phyloP scores from a whole-genome alignment of 1,284 basidiomycete species.

The Cutaneotrichosporon sp. region DNA sequence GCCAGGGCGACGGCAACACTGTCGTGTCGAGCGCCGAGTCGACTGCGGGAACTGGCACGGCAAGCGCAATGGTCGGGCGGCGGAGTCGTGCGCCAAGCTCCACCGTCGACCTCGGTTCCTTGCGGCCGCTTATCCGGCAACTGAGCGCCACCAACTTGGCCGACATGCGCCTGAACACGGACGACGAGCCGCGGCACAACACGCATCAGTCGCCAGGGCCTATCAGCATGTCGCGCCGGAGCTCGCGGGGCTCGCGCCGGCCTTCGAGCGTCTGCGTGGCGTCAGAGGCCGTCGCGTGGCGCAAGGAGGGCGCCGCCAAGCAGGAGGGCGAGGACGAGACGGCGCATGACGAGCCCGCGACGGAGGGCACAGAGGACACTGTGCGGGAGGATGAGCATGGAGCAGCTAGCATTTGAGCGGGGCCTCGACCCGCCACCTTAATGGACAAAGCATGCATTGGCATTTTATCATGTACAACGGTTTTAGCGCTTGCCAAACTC shows the following conservation, averaged over 20 bases:
- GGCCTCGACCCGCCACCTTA: no score
- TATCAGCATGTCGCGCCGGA: neutral
- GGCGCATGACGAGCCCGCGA: neutral
- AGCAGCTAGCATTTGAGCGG: no score
- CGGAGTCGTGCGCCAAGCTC: conserved; percentile 16
- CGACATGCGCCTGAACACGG: conserved; percentile 12
- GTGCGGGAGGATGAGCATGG: neutral
- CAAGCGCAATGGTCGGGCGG: conserved; percentile 10
- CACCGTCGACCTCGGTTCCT: conserved; percentile 9
- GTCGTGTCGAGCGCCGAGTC: conserved; percentile 6
- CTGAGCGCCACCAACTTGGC: conserved; percentile 24
- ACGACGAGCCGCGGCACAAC: conserved; percentile 4
- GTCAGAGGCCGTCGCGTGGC: neutral
- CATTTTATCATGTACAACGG: no score
- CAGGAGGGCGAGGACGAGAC: neutral
- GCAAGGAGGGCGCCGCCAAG: neutral
- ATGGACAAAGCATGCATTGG: no score
- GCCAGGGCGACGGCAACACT: neutral
- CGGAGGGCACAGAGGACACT: conserved; percentile 3
- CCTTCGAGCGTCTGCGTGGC: conserved; percentile 1
- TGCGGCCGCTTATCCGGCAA: conserved; percentile 26
- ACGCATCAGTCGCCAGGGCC: neutral
- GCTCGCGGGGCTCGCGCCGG: conserved; percentile 1
- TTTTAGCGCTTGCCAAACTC: conserved; percentile 4
- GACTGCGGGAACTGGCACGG: neutral